Conservation (phyloP, 2,329 filamentous ascomycete species). For the Xylaria multiplex region DNA sequence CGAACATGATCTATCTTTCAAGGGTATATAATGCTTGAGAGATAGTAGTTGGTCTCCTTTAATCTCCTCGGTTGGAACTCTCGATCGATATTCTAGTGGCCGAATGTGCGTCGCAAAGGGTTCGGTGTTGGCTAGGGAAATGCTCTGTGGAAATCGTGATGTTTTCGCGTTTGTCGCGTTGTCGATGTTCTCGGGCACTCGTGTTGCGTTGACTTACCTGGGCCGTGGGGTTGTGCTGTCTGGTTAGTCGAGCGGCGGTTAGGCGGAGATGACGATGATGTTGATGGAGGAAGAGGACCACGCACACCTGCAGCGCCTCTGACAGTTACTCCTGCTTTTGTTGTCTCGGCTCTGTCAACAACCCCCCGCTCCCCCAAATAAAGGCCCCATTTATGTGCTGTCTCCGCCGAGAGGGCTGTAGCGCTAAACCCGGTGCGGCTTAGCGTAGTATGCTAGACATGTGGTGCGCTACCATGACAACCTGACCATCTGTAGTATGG, state of each 20-base stretch:
- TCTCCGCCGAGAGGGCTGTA: slow-evolving; percentile 41
- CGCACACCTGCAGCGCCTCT: slow-evolving; percentile 16
- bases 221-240: slow-evolving; percentile 20
- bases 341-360: slow-evolving; percentile 38
- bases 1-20: slow-evolving; percentile 29
- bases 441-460: slow-evolving; percentile 40
- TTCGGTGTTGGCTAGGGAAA: slow-evolving; percentile 7
- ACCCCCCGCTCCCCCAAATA: slow-evolving; percentile 35
- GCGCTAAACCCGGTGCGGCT: slow-evolving; percentile 32
- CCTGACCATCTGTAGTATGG: slow-evolving; percentile 25
- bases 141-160: slow-evolving; percentile 19
- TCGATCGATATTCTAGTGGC: slow-evolving; percentile 8
- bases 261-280: slow-evolving; percentile 32
- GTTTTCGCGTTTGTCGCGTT: slow-evolving; percentile 12
- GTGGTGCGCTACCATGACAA: slow-evolving; percentile 48
- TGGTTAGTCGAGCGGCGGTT: slow-evolving; percentile 34
- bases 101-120: slow-evolving; percentile 27
- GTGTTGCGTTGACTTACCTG: slow-evolving; percentile 33
- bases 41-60: slow-evolving; percentile 11
- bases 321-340: slow-evolving; percentile 35
- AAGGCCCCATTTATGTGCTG: slow-evolving; percentile 35
- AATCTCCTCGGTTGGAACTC: neutral
- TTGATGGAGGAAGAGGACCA: slow-evolving; percentile 35
- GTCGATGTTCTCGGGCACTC: slow-evolving; percentile 10
- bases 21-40: slow-evolving; percentile 7